Conservation (phyloP, 2,329 filamentous ascomycete genomes). For the Trichoderma aggressivum region DNA sequence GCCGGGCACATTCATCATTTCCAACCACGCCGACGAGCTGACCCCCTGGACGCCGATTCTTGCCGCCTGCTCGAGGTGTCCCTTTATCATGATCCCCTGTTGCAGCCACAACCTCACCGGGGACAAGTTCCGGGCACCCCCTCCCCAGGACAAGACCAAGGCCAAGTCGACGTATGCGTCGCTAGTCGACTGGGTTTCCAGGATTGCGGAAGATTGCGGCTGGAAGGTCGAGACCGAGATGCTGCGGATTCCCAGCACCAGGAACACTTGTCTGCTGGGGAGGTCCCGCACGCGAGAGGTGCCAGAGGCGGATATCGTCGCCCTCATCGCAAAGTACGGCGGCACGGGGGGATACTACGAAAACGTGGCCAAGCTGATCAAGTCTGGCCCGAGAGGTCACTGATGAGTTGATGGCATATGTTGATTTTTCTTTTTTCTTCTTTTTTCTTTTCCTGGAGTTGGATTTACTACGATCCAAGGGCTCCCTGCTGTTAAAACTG, state of each 20-base stretch:
- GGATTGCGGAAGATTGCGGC: conserved; percentile 67
- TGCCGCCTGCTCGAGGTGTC: conserved; percentile 68
- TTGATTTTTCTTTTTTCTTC: neutral
- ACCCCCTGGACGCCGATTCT: conserved; percentile 94
- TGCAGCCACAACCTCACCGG: conserved; percentile 87
- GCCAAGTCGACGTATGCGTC: conserved; percentile 73
- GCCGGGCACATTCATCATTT: conserved; percentile 81
- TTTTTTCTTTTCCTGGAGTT: neutral
- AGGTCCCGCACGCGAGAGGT: conserved; percentile 40
- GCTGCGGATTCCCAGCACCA: conserved; percentile 85
- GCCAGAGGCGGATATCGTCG: conserved; percentile 34
- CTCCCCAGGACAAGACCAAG: conserved; percentile 49
- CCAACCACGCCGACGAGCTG: conserved; percentile 94
- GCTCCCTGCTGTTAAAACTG: neutral
- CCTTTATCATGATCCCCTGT: conserved; percentile 92
- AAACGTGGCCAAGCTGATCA: conserved; percentile 61
- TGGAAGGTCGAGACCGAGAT: conserved; percentile 79
- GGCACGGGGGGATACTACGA: conserved; percentile 56
- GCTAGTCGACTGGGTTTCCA: conserved; percentile 73
- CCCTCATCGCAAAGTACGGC: conserved; percentile 49
- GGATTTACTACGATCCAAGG: neutral
- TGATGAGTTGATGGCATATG: conserved; percentile 22
- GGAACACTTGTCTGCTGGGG: conserved; percentile 80
- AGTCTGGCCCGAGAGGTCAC: conserved; percentile 41
- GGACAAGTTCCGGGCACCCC: conserved; percentile 64